Evolutionary conservation across 2,329 filamentous ascomycete species (phyloP).

Genomic region (Chaetomium globosum): DNA sequence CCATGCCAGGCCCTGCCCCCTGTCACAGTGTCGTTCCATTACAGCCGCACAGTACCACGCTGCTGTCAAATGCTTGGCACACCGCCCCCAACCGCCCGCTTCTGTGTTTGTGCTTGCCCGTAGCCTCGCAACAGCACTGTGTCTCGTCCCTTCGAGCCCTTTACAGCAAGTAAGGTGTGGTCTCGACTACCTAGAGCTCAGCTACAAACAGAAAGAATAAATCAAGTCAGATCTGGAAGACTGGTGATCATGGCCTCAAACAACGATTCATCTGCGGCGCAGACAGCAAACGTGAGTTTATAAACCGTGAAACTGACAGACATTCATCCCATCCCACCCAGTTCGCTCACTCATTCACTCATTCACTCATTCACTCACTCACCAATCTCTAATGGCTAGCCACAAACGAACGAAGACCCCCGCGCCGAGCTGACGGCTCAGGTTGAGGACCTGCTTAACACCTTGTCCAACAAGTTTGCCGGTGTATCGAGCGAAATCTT

Average conservation of each 20-base stretch:
- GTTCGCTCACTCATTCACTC: too few species aligned
- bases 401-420: constrained; percentile 48
- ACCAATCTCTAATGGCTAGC: background rate
- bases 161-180: background rate
- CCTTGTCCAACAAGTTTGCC: constrained; percentile 82
- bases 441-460: constrained; percentile 84
- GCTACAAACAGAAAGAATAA: background rate
- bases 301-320: background rate
- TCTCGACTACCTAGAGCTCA: too few species aligned
- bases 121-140: background rate
- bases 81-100: constrained; percentile 1
- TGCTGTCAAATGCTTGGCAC: constrained; percentile 2
- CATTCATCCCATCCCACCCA: background rate
- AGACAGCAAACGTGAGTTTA: constrained; percentile 43
- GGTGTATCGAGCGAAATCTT: constrained; percentile 84
- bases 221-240: background rate
- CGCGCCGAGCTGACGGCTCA: constrained; percentile 71
- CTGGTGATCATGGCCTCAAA: constrained; percentile 44
- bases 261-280: constrained; percentile 42
- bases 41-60: background rate
- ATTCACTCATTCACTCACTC: too few species aligned
- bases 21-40: background rate
- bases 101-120: background rate
- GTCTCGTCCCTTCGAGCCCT: background rate
- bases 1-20: background rate